These are phyloP conservation scores for Aurinia saxatilis DNA, from an alignment of 345 rosid species.

Conservation along the genomic window DNA sequence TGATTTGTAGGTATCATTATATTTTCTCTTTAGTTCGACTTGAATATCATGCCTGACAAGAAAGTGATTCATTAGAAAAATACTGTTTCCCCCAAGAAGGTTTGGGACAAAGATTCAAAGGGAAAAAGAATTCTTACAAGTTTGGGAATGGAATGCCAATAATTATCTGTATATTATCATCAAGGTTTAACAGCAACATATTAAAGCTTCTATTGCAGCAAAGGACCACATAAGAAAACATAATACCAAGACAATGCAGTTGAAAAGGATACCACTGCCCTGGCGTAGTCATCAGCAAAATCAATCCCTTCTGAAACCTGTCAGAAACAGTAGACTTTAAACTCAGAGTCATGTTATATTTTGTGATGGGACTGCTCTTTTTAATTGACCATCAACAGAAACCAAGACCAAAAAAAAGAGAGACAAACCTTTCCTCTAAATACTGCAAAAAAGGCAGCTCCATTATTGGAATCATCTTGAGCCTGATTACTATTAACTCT, in stretches of 20 bases:
- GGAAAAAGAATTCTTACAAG: constrained; percentile 46
- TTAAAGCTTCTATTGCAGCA: constrained; percentile 1
- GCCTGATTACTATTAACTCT: constrained; percentile 44
- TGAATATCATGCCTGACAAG: constrained; percentile 64
- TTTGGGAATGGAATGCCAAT: constrained; percentile 99
- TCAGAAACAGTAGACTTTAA: constrained; percentile 29
- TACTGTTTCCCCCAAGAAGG: neutral
- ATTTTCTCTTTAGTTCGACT: constrained; percentile 76
- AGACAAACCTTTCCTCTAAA: constrained; percentile 81
- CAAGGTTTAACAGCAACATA: constrained; percentile 36
- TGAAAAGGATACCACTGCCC: constrained; percentile 89
- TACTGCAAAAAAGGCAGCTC: constrained; percentile 94
- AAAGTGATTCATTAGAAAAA: constrained; percentile 1
- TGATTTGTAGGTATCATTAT: constrained; percentile 65
- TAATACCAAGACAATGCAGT: constrained; percentile 4
- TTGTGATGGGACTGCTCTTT: neutral
- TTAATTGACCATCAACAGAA: neutral
- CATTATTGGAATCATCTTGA: constrained; percentile 37
- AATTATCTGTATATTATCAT: constrained; percentile 58
- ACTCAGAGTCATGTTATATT: neutral
- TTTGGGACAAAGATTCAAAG: neutral
- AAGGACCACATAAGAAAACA: constrained; percentile 6
- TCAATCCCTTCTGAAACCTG: constrained; percentile 99
- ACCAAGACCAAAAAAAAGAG: constrained; percentile 1
- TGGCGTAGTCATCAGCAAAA: constrained; percentile 93